Conservation (phyloP, 108 stramenopile genomes). For the Skeletonema marinoi region DNA sequence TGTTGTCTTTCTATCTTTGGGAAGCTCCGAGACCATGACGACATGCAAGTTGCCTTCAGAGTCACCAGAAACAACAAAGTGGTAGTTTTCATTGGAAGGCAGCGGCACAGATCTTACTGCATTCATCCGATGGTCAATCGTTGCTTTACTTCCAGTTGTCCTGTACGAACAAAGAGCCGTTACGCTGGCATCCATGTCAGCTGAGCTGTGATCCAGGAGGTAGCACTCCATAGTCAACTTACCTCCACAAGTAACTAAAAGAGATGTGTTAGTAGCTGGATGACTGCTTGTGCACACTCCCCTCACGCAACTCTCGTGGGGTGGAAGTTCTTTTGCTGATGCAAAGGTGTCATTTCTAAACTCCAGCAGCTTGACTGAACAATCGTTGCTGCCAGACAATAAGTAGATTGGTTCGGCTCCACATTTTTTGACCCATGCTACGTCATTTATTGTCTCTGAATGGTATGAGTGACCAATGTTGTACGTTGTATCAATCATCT, state of each 20-base stretch:
- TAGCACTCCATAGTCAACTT: conserved; percentile 73
- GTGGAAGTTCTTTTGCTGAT: conserved; percentile 51
- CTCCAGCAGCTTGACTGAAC: conserved; percentile 52
- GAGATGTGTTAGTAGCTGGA: conserved; percentile 20
- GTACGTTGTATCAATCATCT: background rate
- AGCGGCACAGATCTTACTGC: conserved; percentile 62
- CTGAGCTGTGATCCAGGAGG: conserved; percentile 37
- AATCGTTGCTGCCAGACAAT: conserved; percentile 76
- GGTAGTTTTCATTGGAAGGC: conserved; percentile 17
- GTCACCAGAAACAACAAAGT: conserved; percentile 69
- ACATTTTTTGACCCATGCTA: conserved; percentile 45
- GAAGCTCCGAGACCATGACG: conserved; percentile 35
- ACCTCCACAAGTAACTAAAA: conserved; percentile 72
- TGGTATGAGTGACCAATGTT: conserved; percentile 53
- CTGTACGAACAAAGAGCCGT: conserved; percentile 54
- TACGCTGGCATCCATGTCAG: conserved; percentile 14
- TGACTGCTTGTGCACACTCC: conserved; percentile 60
- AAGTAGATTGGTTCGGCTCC: conserved; percentile 19
- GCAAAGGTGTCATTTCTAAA: conserved; percentile 40
- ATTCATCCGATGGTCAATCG: conserved; percentile 84
- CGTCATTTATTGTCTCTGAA: conserved; percentile 67
- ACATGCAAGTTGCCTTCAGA: conserved; percentile 68
- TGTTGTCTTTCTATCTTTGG: conserved; percentile 33
- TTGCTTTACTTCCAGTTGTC: conserved; percentile 27
- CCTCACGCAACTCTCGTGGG: conserved; percentile 77